phyloP scores from a whole-genome alignment of 108 stramenopile species.

The Skeletonema marinoi region DNA sequence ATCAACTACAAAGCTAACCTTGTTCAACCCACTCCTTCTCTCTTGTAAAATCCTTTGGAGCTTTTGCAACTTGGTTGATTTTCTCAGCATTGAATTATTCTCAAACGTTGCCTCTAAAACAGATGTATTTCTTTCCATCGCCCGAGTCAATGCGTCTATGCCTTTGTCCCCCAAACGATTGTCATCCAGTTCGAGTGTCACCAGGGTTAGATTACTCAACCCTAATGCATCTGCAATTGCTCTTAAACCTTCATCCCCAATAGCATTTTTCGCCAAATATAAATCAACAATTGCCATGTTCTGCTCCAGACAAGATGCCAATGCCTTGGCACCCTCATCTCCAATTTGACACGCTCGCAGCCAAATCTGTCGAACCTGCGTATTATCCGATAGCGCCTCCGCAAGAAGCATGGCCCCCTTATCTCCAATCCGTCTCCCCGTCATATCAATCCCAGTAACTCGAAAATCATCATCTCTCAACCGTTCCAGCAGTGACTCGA shows the following conservation, averaged over 20 bases:
- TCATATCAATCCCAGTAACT: slow-evolving; percentile 35
- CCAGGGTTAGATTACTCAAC: slow-evolving; percentile 37
- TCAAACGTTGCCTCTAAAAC: slow-evolving; percentile 46
- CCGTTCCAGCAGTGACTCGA: slow-evolving; percentile 35
- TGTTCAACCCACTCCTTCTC: slow-evolving; percentile 26
- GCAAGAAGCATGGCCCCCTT: slow-evolving; percentile 12
- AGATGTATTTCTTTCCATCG: slow-evolving; percentile 51
- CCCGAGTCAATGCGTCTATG: slow-evolving; percentile 46
- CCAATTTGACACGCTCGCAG: slow-evolving; percentile 24
- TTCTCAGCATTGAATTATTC: slow-evolving; percentile 20
- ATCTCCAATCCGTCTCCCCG: slow-evolving; percentile 30
- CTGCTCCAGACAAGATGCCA: slow-evolving; percentile 47
- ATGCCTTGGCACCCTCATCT: slow-evolving; percentile 28
- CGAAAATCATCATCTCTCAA: slow-evolving; percentile 40
- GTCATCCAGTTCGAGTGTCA: slow-evolving; percentile 41
- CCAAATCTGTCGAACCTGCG: slow-evolving; percentile 44
- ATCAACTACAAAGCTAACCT: slow-evolving; percentile 44
- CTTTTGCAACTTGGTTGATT: slow-evolving; percentile 1
- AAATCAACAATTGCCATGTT: slow-evolving; percentile 51
- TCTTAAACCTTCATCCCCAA: slow-evolving; percentile 31
- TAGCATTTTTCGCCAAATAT: slow-evolving; percentile 32
- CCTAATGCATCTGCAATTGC: slow-evolving; percentile 34
- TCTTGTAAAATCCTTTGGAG: slow-evolving; percentile 21
- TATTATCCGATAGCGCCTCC: slow-evolving; percentile 39
- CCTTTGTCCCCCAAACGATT: slow-evolving; percentile 47